Base-by-base conservation (phyloP, 805 yeast genomes). In the Ascoidea rubescens region DNA sequence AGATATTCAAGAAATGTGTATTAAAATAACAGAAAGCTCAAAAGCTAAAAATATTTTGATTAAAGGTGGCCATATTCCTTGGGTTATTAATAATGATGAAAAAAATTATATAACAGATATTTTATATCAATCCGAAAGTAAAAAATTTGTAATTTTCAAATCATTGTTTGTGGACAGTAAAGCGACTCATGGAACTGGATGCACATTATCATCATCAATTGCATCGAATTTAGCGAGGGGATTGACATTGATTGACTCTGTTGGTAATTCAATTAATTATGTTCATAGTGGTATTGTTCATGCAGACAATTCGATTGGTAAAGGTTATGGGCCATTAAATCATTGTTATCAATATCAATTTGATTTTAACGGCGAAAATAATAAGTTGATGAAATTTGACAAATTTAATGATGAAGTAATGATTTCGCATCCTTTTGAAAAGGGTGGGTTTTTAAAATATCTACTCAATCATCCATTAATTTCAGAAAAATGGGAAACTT, bases 131-230 rank as follows among this genome's bases (percentile, higher is more conserved):
- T 68, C 77, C 5, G 51, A 59, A 1, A 57, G 59, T 2, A 68
- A 69, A 12, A 55, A 59, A 1, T 62, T 67, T 48, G 67, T 73
- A 0, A 59, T 78, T 1, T 80, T 72, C 60, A 71, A 69, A 50
- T 80, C 83, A 17, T 65, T 63, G 1, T 73, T 61, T 52, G 61
- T 73, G 3, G 59, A 67, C 5, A 70, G 88, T 0, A 64, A 66
- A 2, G 77, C 82, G 60, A 79, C 87, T 1, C 96, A 89, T 64
- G 96, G 96, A 10, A 87, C 96, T 4, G 96, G 96, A 1, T 89
- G 96, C 65, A 85, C 96, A 0, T 70, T 89, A 50, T 80, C 95
- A 0, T 81, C 95, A 0, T 74, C 95, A 0, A 82, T 89, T 56
- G 82, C 93, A 0, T 80, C 93, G 1, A 79, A 84, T 58, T 58